A percentile compares a stretch with the other conserved stretches of the same genome.
phyloP scores from a whole-genome alignment of 768 basidiomycete genomes.

The Rhodotorula sphaerocarpa region DNA sequence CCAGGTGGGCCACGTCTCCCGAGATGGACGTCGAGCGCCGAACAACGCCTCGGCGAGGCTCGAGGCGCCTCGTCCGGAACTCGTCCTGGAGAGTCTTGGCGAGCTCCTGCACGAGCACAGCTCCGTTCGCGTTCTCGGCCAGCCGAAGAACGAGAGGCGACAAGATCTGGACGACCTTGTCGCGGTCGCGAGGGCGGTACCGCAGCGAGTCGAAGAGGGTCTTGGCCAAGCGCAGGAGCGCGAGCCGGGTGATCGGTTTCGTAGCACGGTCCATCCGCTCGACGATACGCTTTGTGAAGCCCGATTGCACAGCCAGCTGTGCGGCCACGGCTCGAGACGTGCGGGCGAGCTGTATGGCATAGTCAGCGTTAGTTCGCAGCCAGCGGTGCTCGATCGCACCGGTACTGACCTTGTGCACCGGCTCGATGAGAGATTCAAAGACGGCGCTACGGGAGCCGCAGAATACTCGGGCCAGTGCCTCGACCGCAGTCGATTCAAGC shows the following conservation, averaged over 20 bases:
- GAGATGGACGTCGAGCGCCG: background rate
- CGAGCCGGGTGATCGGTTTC: conserved; percentile 83
- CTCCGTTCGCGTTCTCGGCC: conserved; percentile 68
- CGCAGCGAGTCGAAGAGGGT: conserved; percentile 61
- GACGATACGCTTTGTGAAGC: conserved; percentile 79
- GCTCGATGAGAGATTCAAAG: conserved; percentile 85
- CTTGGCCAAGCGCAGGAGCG: conserved; percentile 73
- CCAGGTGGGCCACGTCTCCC: background rate
- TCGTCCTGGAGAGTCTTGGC: conserved; percentile 46
- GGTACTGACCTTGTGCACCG: conserved; percentile 63
- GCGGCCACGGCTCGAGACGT: conserved; percentile 66
- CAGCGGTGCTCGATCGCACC: background rate
- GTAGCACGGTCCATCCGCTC: conserved; percentile 59
- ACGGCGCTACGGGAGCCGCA: conserved; percentile 57
- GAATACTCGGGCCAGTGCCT: conserved; percentile 68
- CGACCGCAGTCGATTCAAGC: conserved; percentile 57
- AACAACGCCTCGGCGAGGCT: background rate
- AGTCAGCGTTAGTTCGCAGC: background rate
- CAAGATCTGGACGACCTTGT: conserved; percentile 29
- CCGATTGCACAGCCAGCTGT: conserved; percentile 63
- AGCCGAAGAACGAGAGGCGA: conserved; percentile 60
- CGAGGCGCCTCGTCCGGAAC: conserved; percentile 8
- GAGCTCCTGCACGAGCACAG: conserved; percentile 80
- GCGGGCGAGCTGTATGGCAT: conserved; percentile 52
- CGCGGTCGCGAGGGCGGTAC: conserved; percentile 8